Base-by-base conservation (phyloP, 1,284 basidiomycete species). In the Phellopilus nigrolimitatus region DNA sequence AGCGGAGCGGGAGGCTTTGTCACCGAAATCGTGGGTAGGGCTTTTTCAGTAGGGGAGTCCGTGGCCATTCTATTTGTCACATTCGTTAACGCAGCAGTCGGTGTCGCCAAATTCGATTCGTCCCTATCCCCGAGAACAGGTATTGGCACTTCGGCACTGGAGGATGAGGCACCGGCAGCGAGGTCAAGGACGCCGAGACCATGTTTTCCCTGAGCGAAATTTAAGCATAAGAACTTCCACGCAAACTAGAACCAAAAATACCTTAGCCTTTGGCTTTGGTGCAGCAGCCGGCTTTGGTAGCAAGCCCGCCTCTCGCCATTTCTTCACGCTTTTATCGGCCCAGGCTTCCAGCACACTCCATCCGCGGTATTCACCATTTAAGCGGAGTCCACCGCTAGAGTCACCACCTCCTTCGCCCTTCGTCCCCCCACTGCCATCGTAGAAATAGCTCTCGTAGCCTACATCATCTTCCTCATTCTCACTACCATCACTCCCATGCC, bases 291-390 rank as follows among this genome's bases (percentile, higher is more conserved):
- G 60, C 79, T 80, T 74, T 79, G 80, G 69, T 22, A 90, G 73
- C 27, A 91, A 66, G 3, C 91, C 91, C 25, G 82, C 73, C 60
- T 87, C 82, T 54, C 85, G 80, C 92, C 92, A 95, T 63, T 82
- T 82, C 63, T 84, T 78, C 45, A 91, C 73, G 66, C 90, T 92
- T 59, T 78, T 76, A 68, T 95, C 92, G 50, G 90, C 93, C 84
- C 86, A 90, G 17, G 91, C 92, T 66, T 95, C 92, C 54, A 95
- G 70, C 12, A 92, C 88, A 63, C 75, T 88, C 92, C 91, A 95
- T 1, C 92, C 92, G 64, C 80, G 79, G 64, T 95, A 95, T 64
- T 91, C 84, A 25, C 91, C 91, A 2, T 77, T 75, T 58, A 94
- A 68, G 45, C 84, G 75, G 61, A 93, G 65, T 3, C 81, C 83